These are phyloP conservation scores for Penicillium macrosclerotiorum DNA, from an alignment of 495 filamentous ascomycete genomes.

Conservation along the genomic window DNA sequence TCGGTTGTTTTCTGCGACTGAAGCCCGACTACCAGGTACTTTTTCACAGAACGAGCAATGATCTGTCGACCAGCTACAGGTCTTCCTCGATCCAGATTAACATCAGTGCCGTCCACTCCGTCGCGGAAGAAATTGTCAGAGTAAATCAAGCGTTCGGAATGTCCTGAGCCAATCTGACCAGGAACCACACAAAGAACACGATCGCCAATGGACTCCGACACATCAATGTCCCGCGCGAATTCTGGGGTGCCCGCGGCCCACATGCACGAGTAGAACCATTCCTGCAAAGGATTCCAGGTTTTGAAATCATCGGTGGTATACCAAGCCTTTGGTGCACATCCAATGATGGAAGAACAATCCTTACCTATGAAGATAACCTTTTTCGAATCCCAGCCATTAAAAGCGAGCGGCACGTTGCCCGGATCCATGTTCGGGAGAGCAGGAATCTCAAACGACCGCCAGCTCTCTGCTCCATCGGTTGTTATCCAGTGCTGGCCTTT, in stretches of 20 bases:
- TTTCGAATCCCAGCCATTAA: constrained; percentile 76
- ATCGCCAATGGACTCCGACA: constrained; percentile 55
- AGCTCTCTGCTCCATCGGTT: constrained; percentile 72
- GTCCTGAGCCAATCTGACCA: constrained; percentile 57
- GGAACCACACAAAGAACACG: constrained; percentile 77
- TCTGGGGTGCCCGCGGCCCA: constrained; percentile 76
- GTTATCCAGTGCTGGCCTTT: constrained; percentile 75
- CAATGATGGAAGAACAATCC: constrained; percentile 49
- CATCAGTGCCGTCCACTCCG: constrained; percentile 57
- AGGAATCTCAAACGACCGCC: constrained; percentile 66
- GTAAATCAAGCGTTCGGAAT: constrained; percentile 70
- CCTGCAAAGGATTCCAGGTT: constrained; percentile 57
- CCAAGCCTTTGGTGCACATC: constrained; percentile 50
- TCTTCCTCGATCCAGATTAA: constrained; percentile 67
- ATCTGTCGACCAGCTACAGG: constrained; percentile 76
- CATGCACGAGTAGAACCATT: constrained; percentile 66
- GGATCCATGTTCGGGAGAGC: constrained; percentile 33
- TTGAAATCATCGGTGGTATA: constrained; percentile 88
- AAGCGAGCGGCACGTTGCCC: constrained; percentile 48
- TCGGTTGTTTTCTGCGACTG: constrained; percentile 78
- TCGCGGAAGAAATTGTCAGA: constrained; percentile 75
- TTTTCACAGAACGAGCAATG: constrained; percentile 66
- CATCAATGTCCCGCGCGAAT: constrained; percentile 62
- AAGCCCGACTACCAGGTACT: constrained; percentile 79
- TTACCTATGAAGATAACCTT: constrained; percentile 79